Evolutionary conservation across 1,139 yeast species (phyloP), one percentile per base, ranked within the genome.

Genomic region (Schwanniomyces etchellsii): DNA sequence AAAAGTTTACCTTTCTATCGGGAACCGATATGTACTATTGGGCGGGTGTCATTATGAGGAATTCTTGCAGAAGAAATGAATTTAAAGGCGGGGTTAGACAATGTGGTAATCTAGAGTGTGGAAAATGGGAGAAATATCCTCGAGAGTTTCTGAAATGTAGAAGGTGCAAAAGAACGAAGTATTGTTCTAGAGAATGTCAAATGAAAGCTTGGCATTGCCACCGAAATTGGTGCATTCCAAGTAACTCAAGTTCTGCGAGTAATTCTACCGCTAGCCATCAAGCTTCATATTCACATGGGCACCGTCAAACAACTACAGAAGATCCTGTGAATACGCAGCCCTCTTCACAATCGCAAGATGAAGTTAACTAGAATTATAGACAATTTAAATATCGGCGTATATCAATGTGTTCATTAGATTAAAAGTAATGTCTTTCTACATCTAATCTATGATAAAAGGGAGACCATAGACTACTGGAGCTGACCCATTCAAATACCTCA

Each of bases 1-100:
- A 91, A 55, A 80, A 82, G 50, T 89, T 85, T 54, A 91, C 97
- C 0, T 79, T 83, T 33, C 75, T 77, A 39, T 65, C 76, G 15
- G 72, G 74, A 22, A 74, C 81, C 27, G 96, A 88, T 45, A 77
- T 88, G 68, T 82, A 83, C 45, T 88, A 89, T 57, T 91, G 98
- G 98, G 86, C 96, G 3, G 95, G 96, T 3, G 95, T 89, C 11
- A 86, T 89, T 28, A 91, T 91, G 91, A 71, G 97, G 37, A 91
- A 91, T 54, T 85, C 96, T 1, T 89, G 96, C 53, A 73, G 96
- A 35, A 78, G 91, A 49, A 93, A 89, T 53, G 97, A 89, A 50
- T 56, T 69, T 27, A 68, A 79, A 35, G 94, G 95, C 16, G 96
- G 97, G 3, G 83, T 91, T 21, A 72, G 97, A 30, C 98, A 91